phyloP scores from a whole-genome alignment of 345 rosid species.

The Carallia pectinifolia region DNA sequence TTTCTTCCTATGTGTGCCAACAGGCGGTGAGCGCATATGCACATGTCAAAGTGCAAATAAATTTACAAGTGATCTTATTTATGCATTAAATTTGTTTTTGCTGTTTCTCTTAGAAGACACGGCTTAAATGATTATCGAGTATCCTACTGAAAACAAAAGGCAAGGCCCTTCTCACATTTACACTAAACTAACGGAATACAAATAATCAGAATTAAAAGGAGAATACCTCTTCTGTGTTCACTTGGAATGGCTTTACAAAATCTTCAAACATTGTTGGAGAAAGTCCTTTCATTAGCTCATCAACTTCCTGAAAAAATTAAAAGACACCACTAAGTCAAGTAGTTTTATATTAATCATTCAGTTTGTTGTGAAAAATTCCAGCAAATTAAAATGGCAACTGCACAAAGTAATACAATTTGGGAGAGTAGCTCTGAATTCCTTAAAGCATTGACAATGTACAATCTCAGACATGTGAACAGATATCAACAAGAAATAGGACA shows the following conservation, averaged over 20 bases:
- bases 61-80: no score
- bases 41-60: no score
- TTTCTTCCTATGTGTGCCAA: no score
- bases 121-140: not conserved
- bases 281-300: slow-evolving; percentile 58
- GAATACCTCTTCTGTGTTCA: slow-evolving; percentile 64
- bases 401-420: no score
- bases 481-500: no score
- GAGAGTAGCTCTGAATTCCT: no score
- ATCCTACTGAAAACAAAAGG: not conserved
- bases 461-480: no score
- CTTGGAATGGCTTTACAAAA: slow-evolving; percentile 81
- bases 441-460: no score
- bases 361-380: not conserved
- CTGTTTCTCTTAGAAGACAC: no score
- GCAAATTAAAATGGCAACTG: no score
- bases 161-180: not conserved
- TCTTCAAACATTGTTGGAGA: slow-evolving; percentile 81
- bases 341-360: not conserved
- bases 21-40: no score
- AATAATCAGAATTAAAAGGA: slow-evolving; percentile 11
- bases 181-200: not conserved
- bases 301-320: slow-evolving; percentile 64
- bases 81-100: no score
- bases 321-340: slow-evolving; percentile 13